phyloP scores from a whole-genome alignment of 495 filamentous ascomycete genomes.

The Durotheca rogersii region DNA sequence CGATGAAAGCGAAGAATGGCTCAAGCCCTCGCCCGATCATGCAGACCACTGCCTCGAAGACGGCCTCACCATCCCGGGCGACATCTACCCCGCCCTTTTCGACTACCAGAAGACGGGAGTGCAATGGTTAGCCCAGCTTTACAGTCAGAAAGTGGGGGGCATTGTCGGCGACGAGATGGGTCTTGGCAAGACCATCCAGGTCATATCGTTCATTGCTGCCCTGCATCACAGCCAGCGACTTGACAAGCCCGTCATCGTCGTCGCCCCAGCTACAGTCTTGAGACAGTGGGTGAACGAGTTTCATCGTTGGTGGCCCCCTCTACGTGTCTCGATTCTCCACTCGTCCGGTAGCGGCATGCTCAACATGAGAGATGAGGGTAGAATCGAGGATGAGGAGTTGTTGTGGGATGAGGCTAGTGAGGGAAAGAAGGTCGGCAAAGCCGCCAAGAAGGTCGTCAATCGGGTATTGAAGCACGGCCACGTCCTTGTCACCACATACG shows the following conservation, averaged over 20 bases:
- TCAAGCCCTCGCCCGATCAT: conserved; percentile 77
- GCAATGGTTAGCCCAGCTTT: conserved; percentile 94
- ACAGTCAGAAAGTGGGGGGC: conserved; percentile 83
- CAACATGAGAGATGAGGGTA: conserved; percentile 67
- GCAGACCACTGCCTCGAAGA: conserved; percentile 71
- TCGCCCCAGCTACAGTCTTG: conserved; percentile 90
- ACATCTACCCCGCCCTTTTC: conserved; percentile 86
- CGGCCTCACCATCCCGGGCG: conserved; percentile 79
- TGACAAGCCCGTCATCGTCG: conserved; percentile 79
- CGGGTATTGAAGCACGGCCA: conserved; percentile 84
- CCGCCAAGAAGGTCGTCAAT: conserved; percentile 75
- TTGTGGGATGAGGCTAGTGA: conserved; percentile 46
- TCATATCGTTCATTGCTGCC: conserved; percentile 87
- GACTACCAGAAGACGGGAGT: conserved; percentile 95
- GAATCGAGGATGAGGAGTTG: conserved; percentile 67
- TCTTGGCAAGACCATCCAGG: conserved; percentile 89
- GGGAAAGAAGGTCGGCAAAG: conserved; percentile 53
- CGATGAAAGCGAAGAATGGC: conserved; percentile 70
- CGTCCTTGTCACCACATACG: conserved; percentile 91
- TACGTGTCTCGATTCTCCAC: conserved; percentile 92
- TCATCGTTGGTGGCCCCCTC: conserved; percentile 94
- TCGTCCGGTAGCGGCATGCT: conserved; percentile 96
- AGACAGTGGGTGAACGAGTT: conserved; percentile 98
- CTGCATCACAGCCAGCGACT: conserved; percentile 87
- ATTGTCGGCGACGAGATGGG: conserved; percentile 99